These are phyloP conservation scores for Populus tremula DNA, from an alignment of 345 rosid genomes.

Conservation along the genomic window DNA sequence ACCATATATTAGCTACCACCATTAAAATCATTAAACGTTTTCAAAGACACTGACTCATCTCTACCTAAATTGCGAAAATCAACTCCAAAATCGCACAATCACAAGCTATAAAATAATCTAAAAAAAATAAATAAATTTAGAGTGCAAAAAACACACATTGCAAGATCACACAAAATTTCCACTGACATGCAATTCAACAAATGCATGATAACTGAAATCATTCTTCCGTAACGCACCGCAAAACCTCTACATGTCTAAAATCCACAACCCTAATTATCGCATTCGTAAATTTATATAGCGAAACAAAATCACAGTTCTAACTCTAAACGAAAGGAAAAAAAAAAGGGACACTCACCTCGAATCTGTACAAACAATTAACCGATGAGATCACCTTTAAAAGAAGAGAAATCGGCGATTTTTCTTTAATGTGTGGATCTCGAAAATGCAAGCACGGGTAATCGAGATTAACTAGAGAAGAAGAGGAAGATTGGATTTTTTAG, in stretches of 20 bases:
- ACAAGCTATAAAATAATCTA: background rate
- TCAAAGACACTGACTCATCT: background rate
- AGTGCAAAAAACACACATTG: constrained; percentile 9
- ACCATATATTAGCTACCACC: constrained; percentile 8
- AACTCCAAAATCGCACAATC: background rate
- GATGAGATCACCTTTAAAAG: background rate
- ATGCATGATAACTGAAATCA: background rate
- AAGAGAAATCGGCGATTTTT: constrained; percentile 10
- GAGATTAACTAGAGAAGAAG: background rate
- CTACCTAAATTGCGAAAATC: background rate
- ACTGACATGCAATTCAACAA: constrained; percentile 7
- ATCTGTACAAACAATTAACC: constrained; percentile 17
- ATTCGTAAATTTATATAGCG: background rate
- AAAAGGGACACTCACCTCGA: constrained; percentile 16
- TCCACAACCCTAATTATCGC: background rate
- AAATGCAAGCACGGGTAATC: constrained; percentile 20
- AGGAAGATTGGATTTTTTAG: background rate
- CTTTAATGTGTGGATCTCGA: constrained; percentile 14
- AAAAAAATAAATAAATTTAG: background rate
- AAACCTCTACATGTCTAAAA: background rate
- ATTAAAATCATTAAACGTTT: background rate
- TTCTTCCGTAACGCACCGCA: background rate
- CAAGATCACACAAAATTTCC: background rate
- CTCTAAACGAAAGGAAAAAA: background rate
- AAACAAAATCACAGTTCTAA: background rate